Conservation (phyloP, 2,329 filamentous ascomycete genomes). For the Talaromyces sp. region DNA sequence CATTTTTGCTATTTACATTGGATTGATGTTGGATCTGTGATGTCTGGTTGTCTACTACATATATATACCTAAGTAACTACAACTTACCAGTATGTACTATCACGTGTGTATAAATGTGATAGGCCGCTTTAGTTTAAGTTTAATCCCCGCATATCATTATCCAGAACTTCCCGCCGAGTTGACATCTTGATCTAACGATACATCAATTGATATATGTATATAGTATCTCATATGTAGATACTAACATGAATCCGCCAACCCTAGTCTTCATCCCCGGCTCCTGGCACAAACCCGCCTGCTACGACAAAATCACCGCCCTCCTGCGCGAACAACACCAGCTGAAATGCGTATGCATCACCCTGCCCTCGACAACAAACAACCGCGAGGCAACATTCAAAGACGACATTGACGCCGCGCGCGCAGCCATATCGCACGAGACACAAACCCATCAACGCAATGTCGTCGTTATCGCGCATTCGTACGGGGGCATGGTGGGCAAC, state of each 20-base stretch:
- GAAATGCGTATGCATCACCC: conserved; percentile 30
- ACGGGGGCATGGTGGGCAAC: conserved; percentile 43
- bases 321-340: conserved; percentile 26
- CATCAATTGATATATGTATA: too few species aligned
- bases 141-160: too few species aligned
- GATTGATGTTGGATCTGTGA: too few species aligned
- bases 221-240: too few species aligned
- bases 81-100: too few species aligned
- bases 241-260: conserved; percentile 19
- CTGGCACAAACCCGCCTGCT: conserved; percentile 41
- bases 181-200: too few species aligned
- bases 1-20: background rate
- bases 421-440: conserved; percentile 32
- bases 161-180: too few species aligned
- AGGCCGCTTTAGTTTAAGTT: too few species aligned
- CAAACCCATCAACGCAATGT: conserved; percentile 34
- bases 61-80: too few species aligned
- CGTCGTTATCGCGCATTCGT: conserved; percentile 45
- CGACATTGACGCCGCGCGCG: conserved; percentile 37
- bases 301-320: conserved; percentile 28
- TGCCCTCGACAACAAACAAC: conserved; percentile 34
- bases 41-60: too few species aligned
- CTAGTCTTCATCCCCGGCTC: conserved; percentile 45
- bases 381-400: conserved; percentile 35
- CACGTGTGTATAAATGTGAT: too few species aligned